Conservation (phyloP, 306 rosid species). For the Malus asiatica region DNA sequence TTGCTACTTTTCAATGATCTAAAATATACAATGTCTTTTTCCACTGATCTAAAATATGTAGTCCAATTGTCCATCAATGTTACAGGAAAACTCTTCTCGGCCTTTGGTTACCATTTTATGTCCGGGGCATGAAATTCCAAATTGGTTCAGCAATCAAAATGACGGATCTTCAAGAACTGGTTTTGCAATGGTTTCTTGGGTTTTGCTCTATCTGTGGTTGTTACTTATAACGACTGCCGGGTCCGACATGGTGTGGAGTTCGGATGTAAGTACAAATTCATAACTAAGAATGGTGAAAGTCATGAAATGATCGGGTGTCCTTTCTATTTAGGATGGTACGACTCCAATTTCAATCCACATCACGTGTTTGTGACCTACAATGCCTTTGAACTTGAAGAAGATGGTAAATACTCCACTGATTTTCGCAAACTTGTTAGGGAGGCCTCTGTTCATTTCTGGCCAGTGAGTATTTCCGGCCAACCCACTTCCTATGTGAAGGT, state of each 20-base stretch:
- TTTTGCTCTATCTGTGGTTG: not conserved
- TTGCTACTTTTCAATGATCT: no score
- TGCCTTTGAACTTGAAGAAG: not conserved
- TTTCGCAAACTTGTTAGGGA: not conserved
- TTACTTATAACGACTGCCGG: not conserved
- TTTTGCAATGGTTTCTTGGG: not conserved
- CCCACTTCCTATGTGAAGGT: not conserved
- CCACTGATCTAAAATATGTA: no score
- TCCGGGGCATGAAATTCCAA: not conserved
- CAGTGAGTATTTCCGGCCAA: no score
- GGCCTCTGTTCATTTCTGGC: not conserved
- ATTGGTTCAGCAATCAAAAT: not conserved
- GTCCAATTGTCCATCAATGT: no score
- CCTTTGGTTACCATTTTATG: not conserved
- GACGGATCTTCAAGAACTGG: not conserved
- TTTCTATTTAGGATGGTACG: no score
- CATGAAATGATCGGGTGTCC: no score
- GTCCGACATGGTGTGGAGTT: no score
- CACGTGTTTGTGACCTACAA: not conserved
- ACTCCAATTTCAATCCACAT: not conserved
- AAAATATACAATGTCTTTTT: no score
- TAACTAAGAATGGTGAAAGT: not conserved
- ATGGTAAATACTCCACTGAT: not conserved
- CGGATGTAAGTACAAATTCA: not conserved
- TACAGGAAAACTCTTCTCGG: no score